A percentile compares a stretch with the other conserved stretches of the same genome.
phyloP scores from a whole-genome alignment of 139 green algal genomes.

The Picochlorum sp. region DNA sequence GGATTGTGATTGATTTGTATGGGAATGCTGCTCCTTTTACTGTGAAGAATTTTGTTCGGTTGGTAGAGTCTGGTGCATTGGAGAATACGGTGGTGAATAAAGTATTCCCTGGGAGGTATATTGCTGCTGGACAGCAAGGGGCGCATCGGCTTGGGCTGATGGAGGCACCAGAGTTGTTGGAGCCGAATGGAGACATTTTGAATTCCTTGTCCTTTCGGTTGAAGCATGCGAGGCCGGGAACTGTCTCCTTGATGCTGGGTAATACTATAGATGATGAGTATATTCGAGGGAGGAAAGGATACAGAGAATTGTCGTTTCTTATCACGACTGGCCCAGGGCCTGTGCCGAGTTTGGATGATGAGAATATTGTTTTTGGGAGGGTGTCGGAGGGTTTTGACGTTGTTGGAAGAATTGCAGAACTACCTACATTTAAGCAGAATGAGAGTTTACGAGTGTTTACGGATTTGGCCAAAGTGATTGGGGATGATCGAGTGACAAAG shows the following conservation, averaged over 20 bases:
- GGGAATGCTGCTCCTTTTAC: conserved; percentile 37
- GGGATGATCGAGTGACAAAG: conserved; percentile 50
- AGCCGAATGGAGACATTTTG: conserved; percentile 42
- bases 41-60: conserved; percentile 41
- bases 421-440: conserved; percentile 43
- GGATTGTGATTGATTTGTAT: conserved; percentile 53
- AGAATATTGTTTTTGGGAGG: conserved; percentile 69
- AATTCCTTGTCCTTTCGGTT: conserved; percentile 32
- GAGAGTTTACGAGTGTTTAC: conserved; percentile 37
- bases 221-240: conserved; percentile 44
- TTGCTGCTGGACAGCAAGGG: conserved; percentile 32
- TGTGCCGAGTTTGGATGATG: conserved; percentile 50
- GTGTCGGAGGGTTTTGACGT: conserved; percentile 36
- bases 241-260: conserved; percentile 45
- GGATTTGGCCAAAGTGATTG: conserved; percentile 48
- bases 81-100: conserved; percentile 34
- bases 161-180: conserved; percentile 23
- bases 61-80: conserved; percentile 21
- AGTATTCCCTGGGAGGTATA: conserved; percentile 26
- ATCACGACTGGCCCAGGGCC: conserved; percentile 53
- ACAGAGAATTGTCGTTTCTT: conserved; percentile 23
- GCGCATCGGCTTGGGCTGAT: conserved; percentile 36
- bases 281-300: conserved; percentile 11
- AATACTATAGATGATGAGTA: conserved; percentile 55
- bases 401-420: conserved; percentile 14